phyloP scores from a whole-genome alignment of 2,329 filamentous ascomycete species.

The Teratosphaeria epicoccoides region DNA sequence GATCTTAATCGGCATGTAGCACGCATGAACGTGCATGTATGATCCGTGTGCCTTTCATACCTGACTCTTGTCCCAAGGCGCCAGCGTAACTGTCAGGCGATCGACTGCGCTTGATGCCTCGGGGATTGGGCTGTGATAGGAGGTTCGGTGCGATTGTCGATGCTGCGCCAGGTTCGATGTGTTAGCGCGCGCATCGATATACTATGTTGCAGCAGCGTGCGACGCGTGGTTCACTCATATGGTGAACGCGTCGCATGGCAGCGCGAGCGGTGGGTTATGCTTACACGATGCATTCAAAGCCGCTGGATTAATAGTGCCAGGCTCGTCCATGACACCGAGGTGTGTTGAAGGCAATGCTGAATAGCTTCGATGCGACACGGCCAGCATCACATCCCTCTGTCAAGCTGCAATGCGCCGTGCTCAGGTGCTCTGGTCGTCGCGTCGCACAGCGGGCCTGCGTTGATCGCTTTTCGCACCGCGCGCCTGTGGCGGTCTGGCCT shows the following conservation, averaged over 20 bases:
- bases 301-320: slow-evolving; percentile 84
- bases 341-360: slow-evolving; percentile 20
- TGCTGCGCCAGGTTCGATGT: slow-evolving; percentile 29
- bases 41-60: slow-evolving; percentile 46
- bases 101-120: slow-evolving; percentile 69
- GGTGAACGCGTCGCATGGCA: slow-evolving; percentile 12
- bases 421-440: background rate
- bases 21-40: slow-evolving; percentile 10
- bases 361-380: slow-evolving; percentile 24
- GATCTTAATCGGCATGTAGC: background rate
- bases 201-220: slow-evolving; percentile 7
- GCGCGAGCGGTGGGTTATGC: slow-evolving; percentile 8
- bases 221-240: background rate
- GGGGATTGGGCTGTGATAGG: slow-evolving; percentile 42
- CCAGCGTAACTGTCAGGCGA: slow-evolving; percentile 54
- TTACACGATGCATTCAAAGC: slow-evolving; percentile 71
- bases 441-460: slow-evolving; percentile 15
- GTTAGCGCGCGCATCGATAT: slow-evolving; percentile 1
- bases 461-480: slow-evolving; percentile 14
- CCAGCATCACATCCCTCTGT: slow-evolving; percentile 28
- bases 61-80: slow-evolving; percentile 40
- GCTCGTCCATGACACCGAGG: slow-evolving; percentile 50
- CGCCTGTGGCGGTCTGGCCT: slow-evolving; percentile 20
- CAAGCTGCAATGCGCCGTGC: slow-evolving; percentile 4
- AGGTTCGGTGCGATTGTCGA: slow-evolving; percentile 36